Evolutionary conservation across 305 asterid genomes (phyloP).

Genomic region (Ajuga reptans): DNA sequence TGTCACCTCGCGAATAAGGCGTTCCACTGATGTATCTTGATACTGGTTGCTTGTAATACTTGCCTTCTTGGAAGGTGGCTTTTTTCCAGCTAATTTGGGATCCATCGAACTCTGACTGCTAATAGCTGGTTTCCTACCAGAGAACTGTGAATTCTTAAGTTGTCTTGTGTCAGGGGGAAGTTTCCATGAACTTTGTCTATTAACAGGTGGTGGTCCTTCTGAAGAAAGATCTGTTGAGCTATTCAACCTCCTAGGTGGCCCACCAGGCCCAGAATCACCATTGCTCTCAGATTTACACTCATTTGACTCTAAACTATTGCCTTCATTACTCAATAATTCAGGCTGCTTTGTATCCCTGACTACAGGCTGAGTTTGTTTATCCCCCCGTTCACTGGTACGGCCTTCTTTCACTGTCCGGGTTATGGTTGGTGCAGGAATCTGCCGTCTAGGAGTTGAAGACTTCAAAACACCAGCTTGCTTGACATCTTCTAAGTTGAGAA

Average conservation of each 20-base stretch:
- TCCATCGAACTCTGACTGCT: conserved; percentile 47
- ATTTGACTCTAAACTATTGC: conserved; percentile 48
- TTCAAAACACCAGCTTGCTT: conserved; percentile 73
- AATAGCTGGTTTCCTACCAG: conserved; percentile 56
- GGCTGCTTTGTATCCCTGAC: conserved; percentile 49
- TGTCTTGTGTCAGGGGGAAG: conserved; percentile 59
- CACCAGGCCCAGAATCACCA: conserved; percentile 54
- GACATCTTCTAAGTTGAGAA: conserved; percentile 85
- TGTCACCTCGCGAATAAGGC: conserved; percentile 94
- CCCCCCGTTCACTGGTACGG: conserved; percentile 54
- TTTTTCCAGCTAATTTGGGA: conserved; percentile 52
- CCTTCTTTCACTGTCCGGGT: conserved; percentile 66
- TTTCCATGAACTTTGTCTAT: conserved; percentile 71
- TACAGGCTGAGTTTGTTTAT: conserved; percentile 57
- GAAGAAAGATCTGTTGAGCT: conserved; percentile 44
- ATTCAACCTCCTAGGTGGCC: conserved; percentile 58
- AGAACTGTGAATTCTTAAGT: conserved; percentile 48
- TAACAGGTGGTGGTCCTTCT: conserved; percentile 50
- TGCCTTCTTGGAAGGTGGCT: conserved; percentile 66
- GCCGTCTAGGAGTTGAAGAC: conserved; percentile 79
- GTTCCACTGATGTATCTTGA: conserved; percentile 94
- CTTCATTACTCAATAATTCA: conserved; percentile 49
- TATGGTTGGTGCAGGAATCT: conserved; percentile 76
- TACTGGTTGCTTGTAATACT: conserved; percentile 41
- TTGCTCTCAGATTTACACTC: conserved; percentile 60